A percentile compares a stretch with the other conserved stretches of the same genome.
These are phyloP conservation scores for Corrigiola litoralis DNA, from an alignment of 179 eudicot genomes.

Conservation along the genomic window DNA sequence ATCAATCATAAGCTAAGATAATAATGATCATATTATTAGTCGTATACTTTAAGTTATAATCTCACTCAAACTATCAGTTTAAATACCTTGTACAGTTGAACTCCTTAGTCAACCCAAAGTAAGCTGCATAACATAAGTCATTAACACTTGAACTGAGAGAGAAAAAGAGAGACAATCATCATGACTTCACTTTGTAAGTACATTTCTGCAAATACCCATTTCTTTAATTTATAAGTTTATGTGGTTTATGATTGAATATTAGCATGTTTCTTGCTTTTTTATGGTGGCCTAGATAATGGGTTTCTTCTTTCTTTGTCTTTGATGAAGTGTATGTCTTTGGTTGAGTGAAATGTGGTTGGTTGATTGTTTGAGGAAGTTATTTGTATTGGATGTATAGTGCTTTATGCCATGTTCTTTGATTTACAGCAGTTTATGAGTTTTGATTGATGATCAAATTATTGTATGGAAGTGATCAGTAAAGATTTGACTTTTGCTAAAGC, in stretches of 20 bases:
- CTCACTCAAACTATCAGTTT: not conserved
- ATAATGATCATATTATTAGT: not conserved
- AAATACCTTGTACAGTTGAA: not conserved
- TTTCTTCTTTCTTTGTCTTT: not conserved
- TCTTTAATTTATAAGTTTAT: not conserved
- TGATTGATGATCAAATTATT: no score
- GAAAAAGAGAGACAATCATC: not conserved
- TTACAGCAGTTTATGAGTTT: not conserved
- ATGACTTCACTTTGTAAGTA: conserved; percentile 21
- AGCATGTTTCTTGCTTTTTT: not conserved
- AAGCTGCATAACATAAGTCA: not conserved
- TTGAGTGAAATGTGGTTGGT: not conserved
- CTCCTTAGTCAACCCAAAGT: not conserved
- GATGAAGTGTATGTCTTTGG: not conserved
- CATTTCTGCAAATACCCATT: not conserved
- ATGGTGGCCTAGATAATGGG: not conserved
- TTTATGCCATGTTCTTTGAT: not conserved
- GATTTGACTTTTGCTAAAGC: no score
- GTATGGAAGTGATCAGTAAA: no score
- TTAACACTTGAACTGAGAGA: not conserved
- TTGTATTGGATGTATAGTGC: not conserved
- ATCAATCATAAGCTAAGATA: not conserved
- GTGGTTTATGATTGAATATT: not conserved
- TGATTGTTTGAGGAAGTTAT: not conserved
- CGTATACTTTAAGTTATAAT: not conserved